Evolutionary conservation across 2,329 filamentous ascomycete species (phyloP).

Genomic region (Ophiobolus disseminans): DNA sequence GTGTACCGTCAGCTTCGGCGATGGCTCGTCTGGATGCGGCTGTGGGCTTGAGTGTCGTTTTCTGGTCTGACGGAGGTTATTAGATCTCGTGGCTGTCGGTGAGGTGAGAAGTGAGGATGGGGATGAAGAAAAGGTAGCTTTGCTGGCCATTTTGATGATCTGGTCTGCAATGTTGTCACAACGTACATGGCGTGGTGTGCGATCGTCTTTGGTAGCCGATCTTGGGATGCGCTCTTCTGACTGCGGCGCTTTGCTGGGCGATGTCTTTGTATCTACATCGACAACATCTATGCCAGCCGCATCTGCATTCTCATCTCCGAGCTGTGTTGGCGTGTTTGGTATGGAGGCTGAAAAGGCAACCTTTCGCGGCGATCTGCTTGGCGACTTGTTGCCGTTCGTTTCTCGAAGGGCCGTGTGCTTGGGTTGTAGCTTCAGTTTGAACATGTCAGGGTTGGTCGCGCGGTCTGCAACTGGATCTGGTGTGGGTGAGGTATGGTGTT

Average conservation of each 20-base stretch:
- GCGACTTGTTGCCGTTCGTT: constrained; percentile 46
- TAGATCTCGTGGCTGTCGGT: constrained; percentile 19
- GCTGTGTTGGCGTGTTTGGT: constrained; percentile 41
- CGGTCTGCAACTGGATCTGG: constrained; percentile 25
- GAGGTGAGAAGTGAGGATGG: constrained; percentile 11
- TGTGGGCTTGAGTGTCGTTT: constrained; percentile 49
- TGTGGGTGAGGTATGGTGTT: constrained; percentile 35
- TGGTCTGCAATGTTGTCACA: constrained; percentile 34
- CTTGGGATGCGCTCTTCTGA: constrained; percentile 30
- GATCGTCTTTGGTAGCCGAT: constrained; percentile 31
- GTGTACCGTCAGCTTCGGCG: constrained; percentile 52
- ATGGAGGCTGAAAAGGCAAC: constrained; percentile 49
- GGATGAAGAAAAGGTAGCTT: constrained; percentile 36
- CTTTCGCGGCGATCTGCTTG: constrained; percentile 48
- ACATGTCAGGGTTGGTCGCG: constrained; percentile 36
- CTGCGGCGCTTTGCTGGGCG: constrained; percentile 22
- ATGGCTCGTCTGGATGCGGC: constrained; percentile 48
- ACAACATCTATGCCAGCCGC: constrained; percentile 38
- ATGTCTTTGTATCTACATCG: constrained; percentile 22
- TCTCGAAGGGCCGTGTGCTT: constrained; percentile 43
- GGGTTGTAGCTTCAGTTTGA: constrained; percentile 44
- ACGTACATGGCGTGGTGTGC: constrained; percentile 48
- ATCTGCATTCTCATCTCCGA: constrained; percentile 43
- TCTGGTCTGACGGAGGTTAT: constrained; percentile 43
- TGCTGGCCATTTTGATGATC: constrained; percentile 33